Percentiles rank a stretch among this genome's conserved stretches.
Evolutionary conservation across 1,139 yeast genomes (phyloP).

Genomic region (Yamadazyma atlantica): DNA sequence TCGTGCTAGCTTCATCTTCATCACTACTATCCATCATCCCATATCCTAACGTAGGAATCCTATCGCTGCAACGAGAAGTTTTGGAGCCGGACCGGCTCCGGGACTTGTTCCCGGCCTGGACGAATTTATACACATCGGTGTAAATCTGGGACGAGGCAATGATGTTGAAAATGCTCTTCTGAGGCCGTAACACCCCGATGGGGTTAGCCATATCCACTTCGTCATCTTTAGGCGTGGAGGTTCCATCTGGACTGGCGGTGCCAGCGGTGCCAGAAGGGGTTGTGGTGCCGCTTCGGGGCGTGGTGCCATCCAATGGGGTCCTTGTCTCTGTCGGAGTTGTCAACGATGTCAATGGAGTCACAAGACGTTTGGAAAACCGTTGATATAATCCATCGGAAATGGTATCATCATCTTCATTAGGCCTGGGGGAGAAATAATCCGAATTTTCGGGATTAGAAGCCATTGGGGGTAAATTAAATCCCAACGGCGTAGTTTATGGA

Average conservation of each 20-base stretch:
- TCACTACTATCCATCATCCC: conserved; percentile 10
- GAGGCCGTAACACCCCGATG: conserved; percentile 10
- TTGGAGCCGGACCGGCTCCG: conserved; percentile 5
- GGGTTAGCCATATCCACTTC: conserved; percentile 14
- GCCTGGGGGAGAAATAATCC: too few species aligned
- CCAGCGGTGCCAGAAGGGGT: too few species aligned
- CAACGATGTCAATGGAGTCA: too few species aligned
- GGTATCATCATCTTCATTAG: neutral
- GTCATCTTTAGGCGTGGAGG: too few species aligned
- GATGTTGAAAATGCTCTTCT: conserved; percentile 10
- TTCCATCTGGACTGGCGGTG: too few species aligned
- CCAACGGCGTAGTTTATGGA: too few species aligned
- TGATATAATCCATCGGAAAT: conserved; percentile 10
- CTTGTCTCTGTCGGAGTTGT: too few species aligned
- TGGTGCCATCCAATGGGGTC: too few species aligned
- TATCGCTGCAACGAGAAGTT: neutral
- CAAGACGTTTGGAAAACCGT: conserved; percentile 12
- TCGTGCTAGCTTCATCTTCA: conserved; percentile 7
- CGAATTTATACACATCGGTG: conserved; percentile 14
- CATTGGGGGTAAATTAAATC: too few species aligned
- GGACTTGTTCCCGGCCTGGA: conserved; percentile 6
- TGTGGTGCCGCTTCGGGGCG: too few species aligned
- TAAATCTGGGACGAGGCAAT: conserved; percentile 14
- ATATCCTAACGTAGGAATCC: conserved; percentile 8
- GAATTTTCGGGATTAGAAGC: too few species aligned